phyloP scores from a whole-genome alignment of 1,284 basidiomycete genomes.

The Moesziomyces sp. region DNA sequence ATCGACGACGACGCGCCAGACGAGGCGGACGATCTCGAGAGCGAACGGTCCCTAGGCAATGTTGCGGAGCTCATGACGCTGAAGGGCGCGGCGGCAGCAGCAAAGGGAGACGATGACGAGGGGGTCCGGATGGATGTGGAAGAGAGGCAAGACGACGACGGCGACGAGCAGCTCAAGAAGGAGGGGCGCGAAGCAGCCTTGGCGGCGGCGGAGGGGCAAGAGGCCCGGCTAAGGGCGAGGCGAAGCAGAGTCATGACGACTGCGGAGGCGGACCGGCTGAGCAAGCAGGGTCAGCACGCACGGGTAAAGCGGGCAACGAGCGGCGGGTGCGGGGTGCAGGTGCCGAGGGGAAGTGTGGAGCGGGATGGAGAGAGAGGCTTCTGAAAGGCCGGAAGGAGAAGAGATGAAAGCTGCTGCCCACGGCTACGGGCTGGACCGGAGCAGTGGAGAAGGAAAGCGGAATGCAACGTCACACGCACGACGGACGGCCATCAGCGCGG shows the following conservation, averaged over 20 bases:
- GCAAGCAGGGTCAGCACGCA: not conserved
- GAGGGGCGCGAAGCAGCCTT: no score
- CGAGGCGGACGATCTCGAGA: slow-evolving; percentile 27
- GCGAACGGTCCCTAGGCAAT: slow-evolving; percentile 15
- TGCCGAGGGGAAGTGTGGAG: not conserved
- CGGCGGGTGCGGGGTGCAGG: not conserved
- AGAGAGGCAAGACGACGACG: not conserved
- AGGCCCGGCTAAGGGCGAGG: slow-evolving; percentile 22
- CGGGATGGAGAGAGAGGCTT: no score
- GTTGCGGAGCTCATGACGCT: slow-evolving; percentile 15
- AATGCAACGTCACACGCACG: no score
- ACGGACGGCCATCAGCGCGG: no score
- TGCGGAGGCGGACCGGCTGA: not conserved
- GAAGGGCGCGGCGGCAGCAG: slow-evolving; percentile 5
- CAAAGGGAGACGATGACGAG: slow-evolving; percentile 4
- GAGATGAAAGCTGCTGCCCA: no score
- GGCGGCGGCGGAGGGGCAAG: slow-evolving; percentile 2
- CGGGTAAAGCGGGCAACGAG: not conserved
- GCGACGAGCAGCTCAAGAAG: not conserved
- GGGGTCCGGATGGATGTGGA: slow-evolving; percentile 4
- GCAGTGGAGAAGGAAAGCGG: no score
- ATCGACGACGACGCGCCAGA: slow-evolving; percentile 30
- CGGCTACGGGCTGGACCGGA: no score
- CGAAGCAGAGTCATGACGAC: slow-evolving; percentile 26
- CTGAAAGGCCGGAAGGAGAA: no score